Conservation (phyloP, 805 yeast species). For the Osmozyma mogii region DNA sequence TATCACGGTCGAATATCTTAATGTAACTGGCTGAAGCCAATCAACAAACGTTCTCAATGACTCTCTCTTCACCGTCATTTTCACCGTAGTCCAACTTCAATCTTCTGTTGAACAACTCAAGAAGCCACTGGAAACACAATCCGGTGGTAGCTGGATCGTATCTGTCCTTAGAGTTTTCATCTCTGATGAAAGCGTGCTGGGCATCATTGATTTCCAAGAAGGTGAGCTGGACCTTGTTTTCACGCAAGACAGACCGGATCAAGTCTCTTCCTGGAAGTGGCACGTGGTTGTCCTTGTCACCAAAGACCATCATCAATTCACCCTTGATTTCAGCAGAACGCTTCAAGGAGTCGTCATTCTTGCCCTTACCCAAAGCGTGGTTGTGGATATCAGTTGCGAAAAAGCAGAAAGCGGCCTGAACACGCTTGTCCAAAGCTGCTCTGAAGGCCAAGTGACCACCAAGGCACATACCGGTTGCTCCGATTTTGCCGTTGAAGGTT, state of each 20-base stretch:
- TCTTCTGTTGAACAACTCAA: slow-evolving; percentile 63
- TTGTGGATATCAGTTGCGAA: slow-evolving; percentile 77
- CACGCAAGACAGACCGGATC: slow-evolving; percentile 54
- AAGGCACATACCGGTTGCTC: slow-evolving; percentile 82
- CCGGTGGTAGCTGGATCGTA: slow-evolving; percentile 72
- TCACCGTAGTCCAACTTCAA: slow-evolving; percentile 63
- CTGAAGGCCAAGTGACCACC: slow-evolving; percentile 80
- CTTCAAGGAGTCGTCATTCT: slow-evolving; percentile 56
- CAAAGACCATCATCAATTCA: slow-evolving; percentile 64
- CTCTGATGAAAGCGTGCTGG: slow-evolving; percentile 78
- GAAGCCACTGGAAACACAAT: slow-evolving; percentile 57
- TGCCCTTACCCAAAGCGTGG: slow-evolving; percentile 56
- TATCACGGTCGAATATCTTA: no score
- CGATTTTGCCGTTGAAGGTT: slow-evolving; percentile 66
- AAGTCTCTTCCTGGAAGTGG: slow-evolving; percentile 71
- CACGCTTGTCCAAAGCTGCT: slow-evolving; percentile 54
- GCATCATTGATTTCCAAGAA: slow-evolving; percentile 73
- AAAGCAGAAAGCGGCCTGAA: slow-evolving; percentile 63
- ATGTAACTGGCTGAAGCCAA: no score
- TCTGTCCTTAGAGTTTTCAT: slow-evolving; percentile 72
- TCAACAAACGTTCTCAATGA: slow-evolving; percentile 62
- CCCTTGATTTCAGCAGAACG: slow-evolving; percentile 48
- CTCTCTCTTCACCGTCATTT: slow-evolving; percentile 41
- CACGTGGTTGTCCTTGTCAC: slow-evolving; percentile 73
- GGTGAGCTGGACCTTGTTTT: slow-evolving; percentile 53